A percentile compares a stretch with the other conserved stretches of the same genome.
phyloP scores from a whole-genome alignment of 78 protist genomes.

The Creolimax fragrantissima region DNA sequence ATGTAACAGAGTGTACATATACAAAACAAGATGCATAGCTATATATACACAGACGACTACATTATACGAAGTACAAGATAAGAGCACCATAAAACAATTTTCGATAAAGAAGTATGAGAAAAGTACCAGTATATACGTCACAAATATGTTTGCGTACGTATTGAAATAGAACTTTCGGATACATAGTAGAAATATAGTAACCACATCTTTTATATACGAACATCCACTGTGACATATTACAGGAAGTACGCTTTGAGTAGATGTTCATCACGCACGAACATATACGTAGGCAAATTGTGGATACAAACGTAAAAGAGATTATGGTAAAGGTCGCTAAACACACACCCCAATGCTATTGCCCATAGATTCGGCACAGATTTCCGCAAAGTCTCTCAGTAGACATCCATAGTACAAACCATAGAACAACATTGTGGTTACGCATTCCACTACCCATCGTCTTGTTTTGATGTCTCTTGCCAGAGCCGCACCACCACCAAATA shows the following conservation, averaged over 20 bases:
- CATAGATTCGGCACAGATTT: constrained; percentile 30
- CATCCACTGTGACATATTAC: background rate
- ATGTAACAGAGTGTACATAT: background rate
- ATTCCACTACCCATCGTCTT: background rate
- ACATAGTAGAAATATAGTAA: background rate
- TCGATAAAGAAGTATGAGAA: background rate
- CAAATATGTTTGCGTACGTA: background rate
- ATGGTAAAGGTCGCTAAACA: background rate
- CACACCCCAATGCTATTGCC: constrained; percentile 22
- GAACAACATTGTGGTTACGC: constrained; percentile 10
- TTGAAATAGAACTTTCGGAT: background rate
- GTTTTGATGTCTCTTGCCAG: background rate
- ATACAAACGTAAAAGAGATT: background rate
- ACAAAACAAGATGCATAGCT: background rate
- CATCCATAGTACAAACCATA: constrained; percentile 58
- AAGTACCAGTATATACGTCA: background rate
- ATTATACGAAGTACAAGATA: background rate
- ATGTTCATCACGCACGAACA: background rate
- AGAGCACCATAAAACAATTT: background rate
- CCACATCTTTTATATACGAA: background rate
- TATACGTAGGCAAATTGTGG: background rate
- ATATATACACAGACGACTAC: background rate
- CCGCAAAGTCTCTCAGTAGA: constrained; percentile 44
- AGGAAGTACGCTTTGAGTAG: background rate
- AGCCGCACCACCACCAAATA: background rate